Base-by-base conservation (phyloP, 2,329 filamentous ascomycete species). In the Stemphylium beticola region DNA sequence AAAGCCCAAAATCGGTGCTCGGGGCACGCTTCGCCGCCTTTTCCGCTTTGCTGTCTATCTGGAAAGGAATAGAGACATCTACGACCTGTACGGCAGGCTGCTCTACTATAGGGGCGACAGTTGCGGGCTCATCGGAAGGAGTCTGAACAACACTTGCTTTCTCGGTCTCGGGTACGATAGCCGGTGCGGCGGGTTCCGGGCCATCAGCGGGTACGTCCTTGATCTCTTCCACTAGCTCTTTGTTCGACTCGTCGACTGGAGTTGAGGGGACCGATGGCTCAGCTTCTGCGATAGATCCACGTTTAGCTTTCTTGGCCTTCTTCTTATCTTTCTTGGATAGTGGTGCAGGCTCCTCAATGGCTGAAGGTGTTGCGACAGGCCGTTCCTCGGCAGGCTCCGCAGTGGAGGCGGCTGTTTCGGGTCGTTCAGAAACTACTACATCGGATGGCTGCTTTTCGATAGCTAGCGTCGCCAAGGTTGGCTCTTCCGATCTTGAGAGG, bases 1-100 rank as follows among this genome's bases (percentile, higher is more conserved):
- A 38, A 38, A 39, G n/a, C 24, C 52, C 43, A 38, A 38, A 31
- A 11, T 62, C 53, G 1, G 47, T 34, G 4, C 50, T 20, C 12
- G 57, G 55, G 18, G 38, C 57, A 42, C 52, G 60, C 40, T 65
- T 66, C 11, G 50, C 53, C 3, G 49, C 49, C 41, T 67, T 67
- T 55, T 67, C 65, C 4, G 56, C 64, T 36, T 66, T 67, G 49
- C 62, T 62, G 14, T 65, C 65, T 42, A 66, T 67, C 57, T 65
- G 65, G 5, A 55, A 42, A 2, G 55, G 34, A 26, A 26, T 39
- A 0, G 58, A 42, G n/a, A 62, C 59, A 33, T 61, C 57, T 36
- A 11, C 37, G 1, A 36, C 17, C 18, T 49, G 31, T 15, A 32
- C 33, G n/a, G 18, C 18, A 15, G n/a, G 29, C 34, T 54, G 49